Percentiles rank a stretch among this genome's conserved stretches.
Evolutionary conservation across 352 stramenopile genomes (phyloP).

Genomic region (Pythium aquatile): DNA sequence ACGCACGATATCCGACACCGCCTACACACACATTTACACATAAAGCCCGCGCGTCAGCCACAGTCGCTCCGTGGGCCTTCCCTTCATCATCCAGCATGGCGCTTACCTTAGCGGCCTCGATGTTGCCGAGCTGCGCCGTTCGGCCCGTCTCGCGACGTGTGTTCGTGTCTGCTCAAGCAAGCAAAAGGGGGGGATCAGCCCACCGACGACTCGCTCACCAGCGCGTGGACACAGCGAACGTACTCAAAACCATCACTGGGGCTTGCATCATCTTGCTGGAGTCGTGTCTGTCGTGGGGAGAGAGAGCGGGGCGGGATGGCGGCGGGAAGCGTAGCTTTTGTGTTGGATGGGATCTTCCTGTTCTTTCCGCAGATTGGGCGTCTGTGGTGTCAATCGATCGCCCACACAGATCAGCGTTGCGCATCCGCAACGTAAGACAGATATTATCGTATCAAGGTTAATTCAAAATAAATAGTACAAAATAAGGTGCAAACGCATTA

Average conservation of each 20-base stretch:
- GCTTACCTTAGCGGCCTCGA: constrained; percentile 92
- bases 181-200: neutral
- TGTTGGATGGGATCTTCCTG: constrained; percentile 5
- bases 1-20: constrained; percentile 98
- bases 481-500: too few species aligned
- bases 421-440: neutral
- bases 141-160: constrained; percentile 97
- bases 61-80: neutral
- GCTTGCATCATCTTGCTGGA: constrained; percentile 77
- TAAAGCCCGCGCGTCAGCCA: neutral
- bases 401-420: constrained; percentile 4
- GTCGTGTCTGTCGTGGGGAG: constrained; percentile 11
- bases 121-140: constrained; percentile 98
- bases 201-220: neutral
- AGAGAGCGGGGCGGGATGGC: neutral
- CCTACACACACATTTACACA: constrained; percentile 31
- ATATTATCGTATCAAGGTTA: neutral
- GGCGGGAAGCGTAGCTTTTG: neutral
- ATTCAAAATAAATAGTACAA: too few species aligned
- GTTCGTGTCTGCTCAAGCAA: constrained; percentile 86
- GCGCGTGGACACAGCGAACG: constrained; percentile 30
- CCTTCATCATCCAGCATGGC: neutral
- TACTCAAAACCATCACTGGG: constrained; percentile 95
- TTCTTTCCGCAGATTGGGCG: constrained; percentile 15
- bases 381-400: constrained; percentile 15